Percentiles rank a stretch among this genome's conserved stretches.
phyloP scores from a whole-genome alignment of 495 filamentous ascomycete genomes.

The Penicillium manginii region DNA sequence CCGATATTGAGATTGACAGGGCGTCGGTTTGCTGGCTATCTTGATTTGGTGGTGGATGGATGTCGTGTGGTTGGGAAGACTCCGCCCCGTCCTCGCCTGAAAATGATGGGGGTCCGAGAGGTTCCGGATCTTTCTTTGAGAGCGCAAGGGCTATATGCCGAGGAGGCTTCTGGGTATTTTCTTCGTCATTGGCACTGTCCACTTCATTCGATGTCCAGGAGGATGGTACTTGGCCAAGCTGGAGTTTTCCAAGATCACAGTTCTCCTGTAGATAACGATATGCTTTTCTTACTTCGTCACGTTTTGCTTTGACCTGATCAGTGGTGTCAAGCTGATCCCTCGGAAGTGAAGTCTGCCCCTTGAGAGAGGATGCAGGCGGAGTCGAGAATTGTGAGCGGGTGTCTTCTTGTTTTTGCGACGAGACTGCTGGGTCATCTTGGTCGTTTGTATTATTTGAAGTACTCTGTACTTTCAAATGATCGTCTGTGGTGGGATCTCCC shows the following conservation, averaged over 20 bases:
- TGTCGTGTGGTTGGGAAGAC: background rate
- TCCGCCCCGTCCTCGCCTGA: background rate
- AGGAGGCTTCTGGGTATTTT: background rate
- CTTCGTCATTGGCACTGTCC: background rate
- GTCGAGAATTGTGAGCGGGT: background rate
- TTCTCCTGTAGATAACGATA: conserved; percentile 31
- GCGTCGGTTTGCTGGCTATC: conserved; percentile 22
- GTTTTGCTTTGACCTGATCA: conserved; percentile 20
- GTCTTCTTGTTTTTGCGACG: background rate
- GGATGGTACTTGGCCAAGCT: conserved; percentile 39
- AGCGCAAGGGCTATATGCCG: background rate
- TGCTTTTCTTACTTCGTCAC: conserved; percentile 32
- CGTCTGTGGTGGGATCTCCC: background rate
- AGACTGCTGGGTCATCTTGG: background rate
- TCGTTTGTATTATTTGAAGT: background rate
- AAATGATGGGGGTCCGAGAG: background rate
- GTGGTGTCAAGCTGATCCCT: background rate
- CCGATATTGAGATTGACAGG: conserved; percentile 20
- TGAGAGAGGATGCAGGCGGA: background rate
- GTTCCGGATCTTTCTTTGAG: background rate
- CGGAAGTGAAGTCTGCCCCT: background rate
- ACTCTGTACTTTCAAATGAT: background rate
- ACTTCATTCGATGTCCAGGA: conserved; percentile 24
- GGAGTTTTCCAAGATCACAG: conserved; percentile 19
- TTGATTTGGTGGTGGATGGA: conserved; percentile 3